Conservation (phyloP, 305 asterid genomes). For the Solanum aculeatissimum region DNA sequence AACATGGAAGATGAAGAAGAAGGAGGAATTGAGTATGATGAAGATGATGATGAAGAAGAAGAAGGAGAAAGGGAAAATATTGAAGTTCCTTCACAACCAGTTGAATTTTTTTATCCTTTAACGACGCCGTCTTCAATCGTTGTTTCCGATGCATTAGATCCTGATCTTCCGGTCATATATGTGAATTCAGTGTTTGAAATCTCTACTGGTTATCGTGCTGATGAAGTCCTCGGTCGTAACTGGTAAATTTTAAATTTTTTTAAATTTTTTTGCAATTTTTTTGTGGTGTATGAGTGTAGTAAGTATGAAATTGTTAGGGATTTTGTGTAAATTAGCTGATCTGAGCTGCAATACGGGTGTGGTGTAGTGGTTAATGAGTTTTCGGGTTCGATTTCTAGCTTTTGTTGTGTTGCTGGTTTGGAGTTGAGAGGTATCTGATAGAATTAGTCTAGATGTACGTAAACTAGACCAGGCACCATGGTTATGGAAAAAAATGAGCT, state of each 20-base stretch:
- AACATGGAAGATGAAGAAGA: conserved; percentile 22
- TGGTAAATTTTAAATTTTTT: conserved; percentile 29
- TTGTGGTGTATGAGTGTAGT: neutral
- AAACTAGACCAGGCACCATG: too few species aligned
- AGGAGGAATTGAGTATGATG: conserved; percentile 12
- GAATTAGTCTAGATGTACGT: too few species aligned
- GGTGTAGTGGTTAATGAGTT: neutral
- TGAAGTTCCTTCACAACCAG: neutral
- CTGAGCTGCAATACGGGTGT: neutral
- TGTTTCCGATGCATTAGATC: conserved; percentile 78
- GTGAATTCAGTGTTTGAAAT: conserved; percentile 68
- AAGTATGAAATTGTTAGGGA: neutral
- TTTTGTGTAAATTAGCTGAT: neutral
- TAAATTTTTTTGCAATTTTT: neutral
- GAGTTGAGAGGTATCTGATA: too few species aligned
- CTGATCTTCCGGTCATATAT: conserved; percentile 77
- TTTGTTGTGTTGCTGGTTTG: neutral
- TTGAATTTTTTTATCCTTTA: conserved; percentile 36
- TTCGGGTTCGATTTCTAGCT: neutral
- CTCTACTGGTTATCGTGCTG: conserved; percentile 88
- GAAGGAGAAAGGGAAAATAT: conserved; percentile 16
- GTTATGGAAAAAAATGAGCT: too few species aligned
- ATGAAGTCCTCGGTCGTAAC: conserved; percentile 91
- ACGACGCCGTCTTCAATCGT: conserved; percentile 62
- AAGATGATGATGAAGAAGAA: neutral